A percentile compares a stretch with the other conserved stretches of the same genome.
phyloP scores from a whole-genome alignment of 2,329 filamentous ascomycete species.

The Chaetomium sp. region DNA sequence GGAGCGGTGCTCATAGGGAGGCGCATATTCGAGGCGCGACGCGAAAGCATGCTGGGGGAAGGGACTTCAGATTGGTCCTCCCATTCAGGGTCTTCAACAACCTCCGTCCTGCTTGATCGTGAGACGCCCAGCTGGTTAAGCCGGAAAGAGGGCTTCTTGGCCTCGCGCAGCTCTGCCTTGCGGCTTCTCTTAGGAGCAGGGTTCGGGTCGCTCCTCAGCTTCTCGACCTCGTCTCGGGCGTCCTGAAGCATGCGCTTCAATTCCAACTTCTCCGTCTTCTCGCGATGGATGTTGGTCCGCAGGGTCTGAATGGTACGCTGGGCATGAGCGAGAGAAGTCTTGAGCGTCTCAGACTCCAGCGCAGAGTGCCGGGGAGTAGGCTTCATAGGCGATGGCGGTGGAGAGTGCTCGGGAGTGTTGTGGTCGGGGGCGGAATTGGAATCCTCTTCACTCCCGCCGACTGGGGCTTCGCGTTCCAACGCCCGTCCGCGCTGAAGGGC shows the following conservation, averaged over 20 bases:
- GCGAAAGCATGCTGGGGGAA: constrained; percentile 50
- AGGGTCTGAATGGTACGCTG: constrained; percentile 96
- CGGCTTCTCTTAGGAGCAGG: constrained; percentile 61
- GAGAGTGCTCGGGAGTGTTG: constrained; percentile 83
- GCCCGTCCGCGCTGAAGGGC: constrained; percentile 65
- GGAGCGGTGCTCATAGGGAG: constrained; percentile 37
- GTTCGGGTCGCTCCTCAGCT: constrained; percentile 60
- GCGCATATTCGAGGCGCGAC: constrained; percentile 39
- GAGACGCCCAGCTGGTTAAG: constrained; percentile 74
- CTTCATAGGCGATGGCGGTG: constrained; percentile 87
- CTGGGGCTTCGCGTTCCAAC: constrained; percentile 64
- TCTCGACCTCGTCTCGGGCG: constrained; percentile 85
- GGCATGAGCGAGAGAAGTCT: constrained; percentile 90
- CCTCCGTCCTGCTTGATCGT: constrained; percentile 74
- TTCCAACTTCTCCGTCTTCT: constrained; percentile 98
- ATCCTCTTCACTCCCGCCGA: constrained; percentile 62
- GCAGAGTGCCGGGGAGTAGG: constrained; percentile 86
- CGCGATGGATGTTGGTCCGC: constrained; percentile 90
- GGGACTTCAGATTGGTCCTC: constrained; percentile 74
- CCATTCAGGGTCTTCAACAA: constrained; percentile 81
- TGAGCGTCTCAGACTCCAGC: constrained; percentile 93
- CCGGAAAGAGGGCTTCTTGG: constrained; percentile 68
- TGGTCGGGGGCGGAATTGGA: constrained; percentile 68
- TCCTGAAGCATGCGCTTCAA: constrained; percentile 94
- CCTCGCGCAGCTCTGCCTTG: constrained; percentile 65